These are phyloP conservation scores for Tulasnella sp. DNA, from an alignment of 768 basidiomycete species.

Conservation along the genomic window DNA sequence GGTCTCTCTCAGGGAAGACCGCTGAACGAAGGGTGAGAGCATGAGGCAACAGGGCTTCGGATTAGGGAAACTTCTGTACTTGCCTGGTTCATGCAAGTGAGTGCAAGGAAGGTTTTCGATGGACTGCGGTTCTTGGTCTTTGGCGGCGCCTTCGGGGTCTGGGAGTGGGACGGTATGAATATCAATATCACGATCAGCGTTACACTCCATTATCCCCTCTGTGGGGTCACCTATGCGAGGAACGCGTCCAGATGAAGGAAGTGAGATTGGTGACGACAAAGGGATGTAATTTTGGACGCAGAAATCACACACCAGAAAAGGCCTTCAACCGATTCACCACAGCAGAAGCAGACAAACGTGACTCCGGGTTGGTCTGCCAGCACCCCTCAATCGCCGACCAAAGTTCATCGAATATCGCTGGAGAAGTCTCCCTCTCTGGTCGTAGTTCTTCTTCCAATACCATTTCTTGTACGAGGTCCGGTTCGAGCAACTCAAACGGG, in stretches of 20 bases:
- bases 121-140: background rate
- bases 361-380: background rate
- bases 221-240: background rate
- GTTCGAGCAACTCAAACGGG: background rate
- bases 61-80: background rate
- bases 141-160: background rate
- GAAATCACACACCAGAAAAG: background rate
- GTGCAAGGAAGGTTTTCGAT: background rate
- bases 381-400: background rate
- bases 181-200: background rate
- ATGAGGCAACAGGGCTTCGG: background rate
- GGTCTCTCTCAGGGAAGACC: background rate
- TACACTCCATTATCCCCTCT: background rate
- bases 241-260: background rate
- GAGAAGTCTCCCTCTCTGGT: background rate
- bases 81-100: background rate
- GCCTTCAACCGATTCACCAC: background rate
- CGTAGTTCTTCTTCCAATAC: background rate
- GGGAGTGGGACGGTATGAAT: background rate
- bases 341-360: background rate
- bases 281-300: background rate
- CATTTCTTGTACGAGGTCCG: background rate
- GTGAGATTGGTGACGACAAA: too few relatives aligned
- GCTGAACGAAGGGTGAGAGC: background rate
- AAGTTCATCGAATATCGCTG: background rate